A percentile compares a stretch with the other conserved stretches of the same genome.
These are phyloP conservation scores for Penicillium chermesinum DNA, from an alignment of 495 filamentous ascomycete species.

Conservation along the genomic window DNA sequence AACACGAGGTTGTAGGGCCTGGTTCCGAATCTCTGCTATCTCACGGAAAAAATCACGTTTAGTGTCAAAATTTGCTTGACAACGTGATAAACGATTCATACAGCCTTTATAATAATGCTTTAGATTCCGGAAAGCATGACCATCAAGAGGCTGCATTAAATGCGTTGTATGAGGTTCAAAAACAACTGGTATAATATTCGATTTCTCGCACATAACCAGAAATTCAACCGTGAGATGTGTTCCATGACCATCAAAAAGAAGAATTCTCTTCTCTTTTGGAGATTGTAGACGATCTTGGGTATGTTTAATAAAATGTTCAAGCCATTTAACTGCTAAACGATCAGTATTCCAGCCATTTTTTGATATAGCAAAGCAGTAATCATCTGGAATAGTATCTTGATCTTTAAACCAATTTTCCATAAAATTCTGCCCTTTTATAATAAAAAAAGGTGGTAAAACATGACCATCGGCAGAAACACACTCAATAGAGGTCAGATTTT, in stretches of 20 bases:
- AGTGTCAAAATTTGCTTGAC: neutral
- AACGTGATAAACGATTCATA: neutral
- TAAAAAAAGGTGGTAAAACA: neutral
- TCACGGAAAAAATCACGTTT: neutral
- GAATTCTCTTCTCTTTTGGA: neutral
- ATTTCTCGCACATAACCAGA: neutral
- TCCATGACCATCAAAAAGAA: neutral
- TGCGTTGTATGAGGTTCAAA: neutral
- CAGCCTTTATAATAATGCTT: neutral
- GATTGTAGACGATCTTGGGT: neutral
- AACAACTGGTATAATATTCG: neutral
- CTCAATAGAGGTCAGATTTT: neutral
- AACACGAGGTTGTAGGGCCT: neutral
- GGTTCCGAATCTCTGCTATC: neutral
- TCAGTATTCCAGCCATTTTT: neutral
- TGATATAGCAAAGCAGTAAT: neutral
- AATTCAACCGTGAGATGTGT: neutral
- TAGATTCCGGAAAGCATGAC: neutral
- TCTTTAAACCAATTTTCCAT: neutral
- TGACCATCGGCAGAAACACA: neutral
- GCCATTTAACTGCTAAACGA: neutral
- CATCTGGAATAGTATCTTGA: neutral
- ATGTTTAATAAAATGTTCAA: neutral
- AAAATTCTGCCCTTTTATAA: neutral
- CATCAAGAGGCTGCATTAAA: neutral